phyloP scores from a whole-genome alignment of 2,329 filamentous ascomycete species.

The Herpotrichia juniperi region DNA sequence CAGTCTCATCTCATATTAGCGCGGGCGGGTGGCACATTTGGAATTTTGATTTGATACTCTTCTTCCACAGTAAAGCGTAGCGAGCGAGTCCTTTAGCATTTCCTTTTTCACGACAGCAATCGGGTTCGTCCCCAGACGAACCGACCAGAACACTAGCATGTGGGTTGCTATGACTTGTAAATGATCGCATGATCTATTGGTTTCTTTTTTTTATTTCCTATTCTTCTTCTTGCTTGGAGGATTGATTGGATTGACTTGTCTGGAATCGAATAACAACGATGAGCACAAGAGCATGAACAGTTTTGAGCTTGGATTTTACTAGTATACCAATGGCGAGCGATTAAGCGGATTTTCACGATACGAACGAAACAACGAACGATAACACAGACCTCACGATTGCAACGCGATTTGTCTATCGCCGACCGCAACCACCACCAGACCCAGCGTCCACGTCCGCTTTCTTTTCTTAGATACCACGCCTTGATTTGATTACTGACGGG shows the following conservation, averaged over 20 bases:
- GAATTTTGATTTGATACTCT: conserved; percentile 28
- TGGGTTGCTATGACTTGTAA: conserved; percentile 17
- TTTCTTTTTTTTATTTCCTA: conserved; percentile 2
- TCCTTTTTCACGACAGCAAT: conserved; percentile 10
- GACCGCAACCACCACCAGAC: conserved; percentile 6
- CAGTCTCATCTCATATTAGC: conserved; percentile 20
- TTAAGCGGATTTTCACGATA: not conserved
- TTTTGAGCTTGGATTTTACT: not conserved
- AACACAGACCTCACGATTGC: not conserved
- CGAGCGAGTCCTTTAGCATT: conserved; percentile 17
- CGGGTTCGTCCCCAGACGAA: not conserved
- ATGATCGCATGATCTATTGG: conserved; percentile 18
- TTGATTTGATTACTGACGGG: not conserved
- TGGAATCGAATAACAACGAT: conserved; percentile 4
- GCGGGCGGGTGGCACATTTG: conserved; percentile 44
- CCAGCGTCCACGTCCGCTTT: conserved; percentile 12
- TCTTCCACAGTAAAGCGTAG: conserved; percentile 22
- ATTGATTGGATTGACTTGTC: not conserved
- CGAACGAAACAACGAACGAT: conserved; percentile 2
- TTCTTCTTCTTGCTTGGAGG: conserved; percentile 1
- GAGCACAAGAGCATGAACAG: not conserved
- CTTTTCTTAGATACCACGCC: conserved; percentile 12
- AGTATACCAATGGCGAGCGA: conserved; percentile 1
- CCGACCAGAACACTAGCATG: conserved; percentile 5
- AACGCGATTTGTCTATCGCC: not conserved